A percentile compares a stretch with the other conserved stretches of the same genome.
Conservation (phyloP, 371 early-diverging fungal species). For the Mucor velutinosus region DNA sequence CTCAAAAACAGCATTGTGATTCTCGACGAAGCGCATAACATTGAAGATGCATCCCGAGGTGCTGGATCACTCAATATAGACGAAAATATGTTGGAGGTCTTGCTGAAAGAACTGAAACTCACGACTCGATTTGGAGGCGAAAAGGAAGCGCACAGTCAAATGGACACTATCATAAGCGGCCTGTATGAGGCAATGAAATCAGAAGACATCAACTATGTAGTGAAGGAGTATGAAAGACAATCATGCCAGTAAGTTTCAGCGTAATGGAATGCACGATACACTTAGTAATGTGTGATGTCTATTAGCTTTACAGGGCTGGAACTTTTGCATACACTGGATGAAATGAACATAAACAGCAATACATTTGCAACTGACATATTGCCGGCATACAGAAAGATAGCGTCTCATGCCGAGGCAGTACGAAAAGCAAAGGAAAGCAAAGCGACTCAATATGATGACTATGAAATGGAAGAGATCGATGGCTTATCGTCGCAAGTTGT, state of each 20-base stretch:
- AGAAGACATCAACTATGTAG: conserved; percentile 19
- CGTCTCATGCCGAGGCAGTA: conserved; percentile 27
- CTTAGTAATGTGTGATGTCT: background rate
- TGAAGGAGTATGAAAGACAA: conserved; percentile 45
- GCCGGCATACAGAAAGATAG: conserved; percentile 29
- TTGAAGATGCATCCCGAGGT: conserved; percentile 59
- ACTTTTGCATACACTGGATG: conserved; percentile 27
- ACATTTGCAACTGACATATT: conserved; percentile 16
- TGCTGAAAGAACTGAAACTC: conserved; percentile 41
- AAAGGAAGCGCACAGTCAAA: conserved; percentile 23
- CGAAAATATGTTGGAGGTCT: conserved; percentile 37
- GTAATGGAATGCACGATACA: background rate
- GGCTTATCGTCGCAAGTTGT: background rate
- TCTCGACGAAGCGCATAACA: conserved; percentile 82
- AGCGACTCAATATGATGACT: background rate
- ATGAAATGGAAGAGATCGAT: background rate
- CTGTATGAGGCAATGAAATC: conserved; percentile 26
- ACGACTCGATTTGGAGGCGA: conserved; percentile 27
- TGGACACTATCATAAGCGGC: conserved; percentile 23
- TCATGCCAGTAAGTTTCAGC: conserved; percentile 36
- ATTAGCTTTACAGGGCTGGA: conserved; percentile 44
- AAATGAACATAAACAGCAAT: conserved; percentile 21
- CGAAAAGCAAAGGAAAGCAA: conserved; percentile 28
- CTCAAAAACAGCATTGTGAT: conserved; percentile 74
- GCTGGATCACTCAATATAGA: conserved; percentile 57